Evolutionary conservation across 176 grass and related monocot species (phyloP), one percentile per base, ranked within the genome.

Genomic region (Lolium rigidum): DNA sequence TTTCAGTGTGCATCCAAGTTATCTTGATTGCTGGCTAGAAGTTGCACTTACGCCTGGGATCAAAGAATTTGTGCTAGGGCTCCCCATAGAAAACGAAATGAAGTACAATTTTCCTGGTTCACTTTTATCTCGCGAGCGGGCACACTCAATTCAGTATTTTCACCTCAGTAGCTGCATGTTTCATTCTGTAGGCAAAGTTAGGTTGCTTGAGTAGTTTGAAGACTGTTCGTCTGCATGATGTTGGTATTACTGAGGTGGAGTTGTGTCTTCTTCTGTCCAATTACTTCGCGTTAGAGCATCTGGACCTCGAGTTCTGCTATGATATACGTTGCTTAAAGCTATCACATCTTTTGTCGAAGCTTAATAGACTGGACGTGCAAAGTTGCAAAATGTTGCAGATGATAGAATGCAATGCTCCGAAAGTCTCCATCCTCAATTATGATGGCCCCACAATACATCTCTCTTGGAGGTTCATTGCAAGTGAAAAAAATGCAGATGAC

Each of bases 21-120:
- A 74, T 83, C 39, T 83, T 44, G 51, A 83, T 46, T 71, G 3
- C 21, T 76, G 82, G 82, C 58, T 84, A 17, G 43, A 84, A 65
- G 59, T 65, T 16, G 82, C 24, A 63, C 41, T 74, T 52, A 48
- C 71, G 47, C 71, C 25, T 17, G 25, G 82, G 25, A 76, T 76
- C 7, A 50, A 76, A 62, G 58, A 84, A 50, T 57, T 84, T 62
- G 59, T 28, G 7, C 58, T 84, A 25, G 1, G 17, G 25, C 70
- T 84, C 7, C 66, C 82, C 71, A 21, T n/a, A 6, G 9, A 11
- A 18, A 74, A 64, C 15, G 21, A 22, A 57, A 39, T 51, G 71
- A 50, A 76, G 7, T 84, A 65, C 44, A 76, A n/a, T 7, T 84
- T 84, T 62, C 82, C 71, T 17, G 28, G 57, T 39, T 50, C 72